phyloP scores from a whole-genome alignment of 345 rosid species.

The rapeseed (Brassica napus) region Da-Ae NC_063445.1:50846001-50846500 shows the following conservation, averaged over 20 bases:
- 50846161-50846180: slow-evolving; percentile 41
- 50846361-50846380: slow-evolving; percentile 54
- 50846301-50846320: slow-evolving; percentile 40
- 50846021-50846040: slow-evolving; percentile 38
- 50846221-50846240: slow-evolving; percentile 51
- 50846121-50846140: slow-evolving; percentile 3
- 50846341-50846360: slow-evolving; percentile 56
- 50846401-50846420: slow-evolving; percentile 54
- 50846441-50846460: slow-evolving; percentile 47
- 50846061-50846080: slow-evolving; percentile 26
- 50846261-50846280: slow-evolving; percentile 40
- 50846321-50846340: slow-evolving; percentile 20
- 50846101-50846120: slow-evolving; percentile 17
- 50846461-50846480: slow-evolving; percentile 40
- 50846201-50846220: slow-evolving; percentile 28
- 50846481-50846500: neutral
- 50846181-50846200: slow-evolving; percentile 37
- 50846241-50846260: slow-evolving; percentile 8
- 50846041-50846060: slow-evolving; percentile 40
- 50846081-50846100: neutral
- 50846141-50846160: slow-evolving; percentile 38
- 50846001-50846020: slow-evolving; percentile 32
- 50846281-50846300: slow-evolving; percentile 50
- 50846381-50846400: slow-evolving; percentile 57
- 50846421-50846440: slow-evolving; percentile 53